A percentile compares a stretch with the other conserved stretches of the same genome.
These are phyloP conservation scores for Beauveria caledonica DNA, from an alignment of 2,329 filamentous ascomycete species.

Conservation along the genomic window DNA sequence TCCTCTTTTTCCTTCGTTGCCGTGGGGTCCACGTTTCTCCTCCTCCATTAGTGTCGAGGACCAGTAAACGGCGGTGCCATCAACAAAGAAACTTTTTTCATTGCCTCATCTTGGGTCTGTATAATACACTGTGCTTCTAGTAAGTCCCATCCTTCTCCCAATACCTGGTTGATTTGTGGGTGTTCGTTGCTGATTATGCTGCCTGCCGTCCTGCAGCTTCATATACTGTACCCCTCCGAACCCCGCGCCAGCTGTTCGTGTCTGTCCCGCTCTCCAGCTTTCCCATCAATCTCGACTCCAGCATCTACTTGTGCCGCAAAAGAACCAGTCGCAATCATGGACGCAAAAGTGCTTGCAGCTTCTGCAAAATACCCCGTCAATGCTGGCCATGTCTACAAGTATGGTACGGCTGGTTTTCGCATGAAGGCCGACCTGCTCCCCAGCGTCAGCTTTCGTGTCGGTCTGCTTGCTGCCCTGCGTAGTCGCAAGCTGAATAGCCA, in stretches of 20 bases:
- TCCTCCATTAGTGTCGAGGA: background rate
- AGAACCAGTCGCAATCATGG: conserved; percentile 32
- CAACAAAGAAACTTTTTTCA: background rate
- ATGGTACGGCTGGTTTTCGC: conserved; percentile 60
- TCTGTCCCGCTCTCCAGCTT: background rate
- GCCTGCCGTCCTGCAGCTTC: background rate
- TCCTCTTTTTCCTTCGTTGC: conserved; percentile 2
- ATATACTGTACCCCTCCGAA: background rate
- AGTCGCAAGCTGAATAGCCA: conserved; percentile 85
- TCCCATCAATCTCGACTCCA: background rate
- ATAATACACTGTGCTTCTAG: background rate
- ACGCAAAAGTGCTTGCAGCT: conserved; percentile 49
- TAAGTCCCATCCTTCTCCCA: background rate
- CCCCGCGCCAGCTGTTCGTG: conserved; percentile 2
- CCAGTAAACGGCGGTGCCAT: background rate
- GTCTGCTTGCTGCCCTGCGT: conserved; percentile 77
- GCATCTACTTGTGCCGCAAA: background rate
- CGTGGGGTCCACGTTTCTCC: conserved; percentile 2
- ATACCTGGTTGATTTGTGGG: background rate
- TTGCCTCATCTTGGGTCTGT: background rate
- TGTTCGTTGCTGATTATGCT: background rate
- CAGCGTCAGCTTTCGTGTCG: conserved; percentile 87
- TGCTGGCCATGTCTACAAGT: conserved; percentile 48
- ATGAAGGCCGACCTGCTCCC: conserved; percentile 74
- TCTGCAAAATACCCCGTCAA: conserved; percentile 55